Conservation (phyloP, 2,329 filamentous ascomycete genomes). For the Monosporascus sp. region DNA sequence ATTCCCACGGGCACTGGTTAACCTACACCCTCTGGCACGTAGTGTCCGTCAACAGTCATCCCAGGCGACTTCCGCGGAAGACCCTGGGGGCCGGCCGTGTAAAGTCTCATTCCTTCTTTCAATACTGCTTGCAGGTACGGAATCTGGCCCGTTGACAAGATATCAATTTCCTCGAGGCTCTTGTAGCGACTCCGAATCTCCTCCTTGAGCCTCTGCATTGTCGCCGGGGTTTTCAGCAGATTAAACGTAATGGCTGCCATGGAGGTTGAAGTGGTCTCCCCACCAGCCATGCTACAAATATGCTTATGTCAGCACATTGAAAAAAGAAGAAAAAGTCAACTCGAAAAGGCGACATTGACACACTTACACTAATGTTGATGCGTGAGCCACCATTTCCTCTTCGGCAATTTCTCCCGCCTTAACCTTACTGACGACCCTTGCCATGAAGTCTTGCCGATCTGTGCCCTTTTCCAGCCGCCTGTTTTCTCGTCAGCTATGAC, state of each 20-base stretch:
- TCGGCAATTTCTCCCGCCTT: too few relatives aligned
- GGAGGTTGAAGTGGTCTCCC: slow-evolving; percentile 44
- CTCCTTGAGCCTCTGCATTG: slow-evolving; percentile 11
- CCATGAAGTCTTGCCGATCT: too few relatives aligned
- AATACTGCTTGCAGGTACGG: slow-evolving; percentile 28
- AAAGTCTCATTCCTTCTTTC: slow-evolving; percentile 17
- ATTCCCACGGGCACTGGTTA: background rate
- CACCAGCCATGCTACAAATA: slow-evolving; percentile 33
- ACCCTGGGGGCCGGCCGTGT: slow-evolving; percentile 6
- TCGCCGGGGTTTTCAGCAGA: slow-evolving; percentile 21
- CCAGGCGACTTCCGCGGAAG: slow-evolving; percentile 14
- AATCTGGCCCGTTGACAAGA: slow-evolving; percentile 15
- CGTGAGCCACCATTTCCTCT: too few relatives aligned
- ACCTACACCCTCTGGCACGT: slow-evolving; percentile 22
- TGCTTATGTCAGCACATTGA: background rate
- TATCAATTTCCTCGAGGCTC: slow-evolving; percentile 21
- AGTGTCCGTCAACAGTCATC: slow-evolving; percentile 17
- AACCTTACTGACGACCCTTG: too few relatives aligned
- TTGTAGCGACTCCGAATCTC: slow-evolving; percentile 25
- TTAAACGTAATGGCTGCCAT: slow-evolving; percentile 25
- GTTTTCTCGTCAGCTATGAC: too few relatives aligned
- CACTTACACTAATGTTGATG: slow-evolving; percentile 5
- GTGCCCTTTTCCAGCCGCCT: too few relatives aligned
- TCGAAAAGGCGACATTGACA: background rate
- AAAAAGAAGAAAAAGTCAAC: background rate